phyloP scores from a whole-genome alignment of 108 stramenopile species.

The Craspedostauros australis region DNA sequence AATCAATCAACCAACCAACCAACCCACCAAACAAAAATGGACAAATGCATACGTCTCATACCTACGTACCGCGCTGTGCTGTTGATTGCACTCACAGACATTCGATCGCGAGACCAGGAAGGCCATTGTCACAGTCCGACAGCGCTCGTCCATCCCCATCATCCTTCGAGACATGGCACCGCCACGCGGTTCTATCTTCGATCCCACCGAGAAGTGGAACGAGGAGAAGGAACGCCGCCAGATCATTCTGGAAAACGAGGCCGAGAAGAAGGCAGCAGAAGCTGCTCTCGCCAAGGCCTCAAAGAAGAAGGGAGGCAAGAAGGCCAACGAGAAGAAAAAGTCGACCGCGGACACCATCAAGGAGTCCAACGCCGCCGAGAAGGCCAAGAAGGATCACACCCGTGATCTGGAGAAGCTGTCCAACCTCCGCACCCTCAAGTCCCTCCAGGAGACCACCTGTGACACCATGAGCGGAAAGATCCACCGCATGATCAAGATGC shows the following conservation, averaged over 20 bases:
- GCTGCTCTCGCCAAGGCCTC: slow-evolving; percentile 24
- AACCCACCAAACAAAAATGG: too few species aligned
- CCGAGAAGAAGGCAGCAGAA: slow-evolving; percentile 26
- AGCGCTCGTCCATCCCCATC: slow-evolving; percentile 82
- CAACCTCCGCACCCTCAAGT: slow-evolving; percentile 80
- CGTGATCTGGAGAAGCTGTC: slow-evolving; percentile 88
- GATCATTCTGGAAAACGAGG: slow-evolving; percentile 13
- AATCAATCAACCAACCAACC: too few species aligned
- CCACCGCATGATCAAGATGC: slow-evolving; percentile 95
- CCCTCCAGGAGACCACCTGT: slow-evolving; percentile 83
- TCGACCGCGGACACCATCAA: slow-evolving; percentile 87
- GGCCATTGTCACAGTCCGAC: slow-evolving; percentile 55
- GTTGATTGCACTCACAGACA: slow-evolving; percentile 35
- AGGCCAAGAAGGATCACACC: slow-evolving; percentile 76
- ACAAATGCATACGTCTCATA: too few species aligned
- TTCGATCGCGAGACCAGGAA: slow-evolving; percentile 69
- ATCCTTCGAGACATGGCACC: slow-evolving; percentile 93
- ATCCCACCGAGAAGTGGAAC: slow-evolving; percentile 78
- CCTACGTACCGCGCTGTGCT: too few species aligned
- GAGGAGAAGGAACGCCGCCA: slow-evolving; percentile 79
- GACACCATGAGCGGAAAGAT: slow-evolving; percentile 89
- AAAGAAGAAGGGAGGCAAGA: slow-evolving; percentile 51
- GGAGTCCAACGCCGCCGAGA: slow-evolving; percentile 82
- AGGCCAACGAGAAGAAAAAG: slow-evolving; percentile 57
- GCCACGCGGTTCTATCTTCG: slow-evolving; percentile 82